These are phyloP conservation scores for Aspergillus sp. DNA, from an alignment of 2,329 filamentous ascomycete species.

Conservation along the genomic window DNA sequence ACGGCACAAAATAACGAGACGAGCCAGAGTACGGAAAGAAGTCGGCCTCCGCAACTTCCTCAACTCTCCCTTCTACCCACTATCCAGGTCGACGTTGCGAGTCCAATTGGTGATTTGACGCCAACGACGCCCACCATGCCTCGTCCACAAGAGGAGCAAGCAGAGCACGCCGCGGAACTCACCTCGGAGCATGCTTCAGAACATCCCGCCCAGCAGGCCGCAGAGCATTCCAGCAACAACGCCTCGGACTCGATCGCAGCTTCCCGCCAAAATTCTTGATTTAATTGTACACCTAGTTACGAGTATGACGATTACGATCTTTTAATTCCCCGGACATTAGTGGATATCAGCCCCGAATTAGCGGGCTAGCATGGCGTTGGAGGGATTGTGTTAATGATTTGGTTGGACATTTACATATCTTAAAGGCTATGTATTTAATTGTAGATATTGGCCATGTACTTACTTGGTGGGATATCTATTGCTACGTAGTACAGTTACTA, in stretches of 20 bases:
- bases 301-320: slow-evolving; percentile 10
- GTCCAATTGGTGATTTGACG: slow-evolving; percentile 16
- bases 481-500: no score
- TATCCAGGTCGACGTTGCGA: slow-evolving; percentile 26
- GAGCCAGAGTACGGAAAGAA: neutral
- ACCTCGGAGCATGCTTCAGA: neutral
- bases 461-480: no score
- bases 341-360: slow-evolving; percentile 1
- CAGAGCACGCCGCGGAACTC: no score
- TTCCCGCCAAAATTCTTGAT: neutral
- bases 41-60: slow-evolving; percentile 10
- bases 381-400: neutral
- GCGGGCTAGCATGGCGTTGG: slow-evolving; percentile 21
- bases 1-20: neutral
- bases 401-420: no score
- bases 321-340: neutral
- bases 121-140: slow-evolving; percentile 18
- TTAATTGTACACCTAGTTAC: slow-evolving; percentile 4
- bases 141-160: slow-evolving; percentile 1
- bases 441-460: no score
- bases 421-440: no score
- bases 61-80: slow-evolving; percentile 21
- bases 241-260: neutral
- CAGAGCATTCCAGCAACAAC: neutral
- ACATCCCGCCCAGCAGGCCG: neutral